Evolutionary conservation across 169 alveolate genomes (phyloP), one percentile per base, ranked within the genome.

Genomic region (Plasmodium adleri): DNA sequence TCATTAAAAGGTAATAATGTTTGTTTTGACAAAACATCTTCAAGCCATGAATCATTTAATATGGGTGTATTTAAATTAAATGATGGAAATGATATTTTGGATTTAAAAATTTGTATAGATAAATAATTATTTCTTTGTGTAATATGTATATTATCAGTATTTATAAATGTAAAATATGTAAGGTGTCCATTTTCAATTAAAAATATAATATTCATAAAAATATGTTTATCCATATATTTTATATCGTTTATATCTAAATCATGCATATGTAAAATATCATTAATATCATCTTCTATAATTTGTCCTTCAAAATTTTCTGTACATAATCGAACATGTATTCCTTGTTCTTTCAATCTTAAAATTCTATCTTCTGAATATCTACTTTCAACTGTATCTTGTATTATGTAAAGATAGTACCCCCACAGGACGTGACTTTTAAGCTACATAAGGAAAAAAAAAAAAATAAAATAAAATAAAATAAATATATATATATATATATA

Each of bases 171-270:
- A 15, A 83, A 83, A 45, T 83, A 83, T 22, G 85, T 83, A 17
- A 83, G 52, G 32, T 83, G 91, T 13, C 86, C 91, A 83, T 83
- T 83, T 83, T 83, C 91, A 22, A 83, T 71, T 50, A 83, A 70
- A 70, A 83, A 83, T 15, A 83, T 70, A 2, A 71, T 54, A 60
- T 83, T 83, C 47, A 83, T n/a, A 24, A 70, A 83, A 43, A 70
- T 70, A n/a, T 60, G 56, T 45, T 62, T 67, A 49, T 83, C 59
- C 3, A 71, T 1, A 50, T 68, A 43, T 70, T 83, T 83, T 26
- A 83, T 47, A 20, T 71, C 85, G 9, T 54, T 52, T 6, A 83
- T 32, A 22, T 68, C 67, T 49, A 83, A 43, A 28, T 68, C 26
- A 28, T 83, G 91, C 56, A 83, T 56, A 20, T 26, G 15, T 8